Evolutionary conservation across 192 early-diverging fungal genomes (phyloP).

Genomic region (Paraglomus brasilianum): DNA sequence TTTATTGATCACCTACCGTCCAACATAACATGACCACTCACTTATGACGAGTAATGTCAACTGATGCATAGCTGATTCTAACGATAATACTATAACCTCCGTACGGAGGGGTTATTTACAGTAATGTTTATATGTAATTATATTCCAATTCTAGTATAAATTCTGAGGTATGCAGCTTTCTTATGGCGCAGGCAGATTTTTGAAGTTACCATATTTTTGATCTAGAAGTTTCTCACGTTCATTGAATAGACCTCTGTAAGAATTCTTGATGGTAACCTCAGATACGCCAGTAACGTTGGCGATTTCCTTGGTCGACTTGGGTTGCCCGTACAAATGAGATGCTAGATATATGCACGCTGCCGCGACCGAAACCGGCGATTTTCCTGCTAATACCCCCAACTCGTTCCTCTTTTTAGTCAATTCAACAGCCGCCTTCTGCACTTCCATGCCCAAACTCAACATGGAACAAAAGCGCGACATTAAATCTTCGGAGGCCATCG

Average conservation of each 20-base stretch:
- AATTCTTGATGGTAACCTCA: slow-evolving; percentile 90
- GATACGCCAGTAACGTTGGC: slow-evolving; percentile 86
- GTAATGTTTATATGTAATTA: no score
- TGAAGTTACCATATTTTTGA: slow-evolving; percentile 8
- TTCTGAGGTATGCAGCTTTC: no score
- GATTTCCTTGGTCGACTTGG: slow-evolving; percentile 73
- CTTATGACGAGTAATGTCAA: no score
- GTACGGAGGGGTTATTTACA: no score
- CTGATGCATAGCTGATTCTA: no score
- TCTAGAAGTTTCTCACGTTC: slow-evolving; percentile 58
- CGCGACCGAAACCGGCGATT: slow-evolving; percentile 88
- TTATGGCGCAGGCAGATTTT: slow-evolving; percentile 21
- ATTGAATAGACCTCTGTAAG: slow-evolving; percentile 68
- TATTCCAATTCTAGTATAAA: no score
- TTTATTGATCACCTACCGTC: no score
- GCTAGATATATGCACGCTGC: slow-evolving; percentile 91
- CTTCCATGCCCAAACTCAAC: slow-evolving; percentile 63
- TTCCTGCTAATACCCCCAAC: slow-evolving; percentile 84
- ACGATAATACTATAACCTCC: no score
- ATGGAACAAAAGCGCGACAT: slow-evolving; percentile 82
- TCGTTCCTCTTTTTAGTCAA: slow-evolving; percentile 71
- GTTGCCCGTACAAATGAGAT: slow-evolving; percentile 65
- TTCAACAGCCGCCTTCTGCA: slow-evolving; percentile 70
- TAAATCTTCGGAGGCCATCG: slow-evolving; percentile 71
- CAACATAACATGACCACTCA: no score